Base-by-base conservation (phyloP, 441 rosid species). In the Populus hybrid region DNA sequence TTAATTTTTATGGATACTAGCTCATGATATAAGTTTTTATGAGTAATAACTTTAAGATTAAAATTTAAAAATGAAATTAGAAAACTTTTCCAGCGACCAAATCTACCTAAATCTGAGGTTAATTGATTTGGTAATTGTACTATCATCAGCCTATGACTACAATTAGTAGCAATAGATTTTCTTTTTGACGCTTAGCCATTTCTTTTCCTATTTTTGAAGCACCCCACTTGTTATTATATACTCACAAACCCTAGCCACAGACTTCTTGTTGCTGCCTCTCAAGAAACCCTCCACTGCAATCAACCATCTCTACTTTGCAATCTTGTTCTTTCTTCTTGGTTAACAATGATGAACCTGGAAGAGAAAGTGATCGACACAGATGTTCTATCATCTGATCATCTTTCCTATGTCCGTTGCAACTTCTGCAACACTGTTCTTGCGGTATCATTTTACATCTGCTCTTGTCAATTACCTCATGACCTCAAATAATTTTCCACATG, bases 401-500 rank as follows among this genome's bases (percentile, higher is more conserved):
- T 94, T 75, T 96, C 94, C 86, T 96, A 96, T 84, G 95, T 94
- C 73, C 98, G 98, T 26, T 96, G 99, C 89, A 96, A 91, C 90
- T 94, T 92, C 85, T 96, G 99, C 92, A 90, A 81, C 94, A 96
- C 99, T 75, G 92, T 96, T 87, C 99, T 96, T 71, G 98, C 99
- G 79, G 99, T 96, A 91, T 61, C 34, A 42, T 73, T 46, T 32
- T 67, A 16, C 61, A 28, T 28, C 42, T 61, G 40, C 36, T 64
- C 32, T 10, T 50, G 4, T 9, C 50, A 40, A 10, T 11, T 40
- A 40, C 50, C 50, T n/a, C 26, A 72, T 71, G 16, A 40, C 53
- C 23, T 74, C 12, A 65, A 67, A 38, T 32, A 20, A 64, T 57
- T 57, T 57, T 64, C 36, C 24, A 53, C 50, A 4, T 40, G 50